A percentile compares a stretch with the other conserved stretches of the same genome.
Evolutionary conservation across 305 asterid genomes (phyloP).

Genomic region (Solanum hybrid): DNA sequence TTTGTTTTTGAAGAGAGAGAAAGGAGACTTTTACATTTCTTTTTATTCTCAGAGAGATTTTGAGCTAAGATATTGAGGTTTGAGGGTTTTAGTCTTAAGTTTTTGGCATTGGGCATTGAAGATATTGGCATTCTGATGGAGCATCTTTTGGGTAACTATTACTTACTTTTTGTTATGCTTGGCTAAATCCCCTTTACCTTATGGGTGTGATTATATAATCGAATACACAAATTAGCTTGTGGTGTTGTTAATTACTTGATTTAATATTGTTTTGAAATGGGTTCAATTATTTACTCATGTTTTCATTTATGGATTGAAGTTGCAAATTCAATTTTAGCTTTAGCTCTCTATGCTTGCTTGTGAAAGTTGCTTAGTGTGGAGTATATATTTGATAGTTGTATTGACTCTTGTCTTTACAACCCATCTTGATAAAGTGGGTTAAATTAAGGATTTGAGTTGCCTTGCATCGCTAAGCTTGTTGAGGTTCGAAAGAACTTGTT

Average conservation of each 20-base stretch:
- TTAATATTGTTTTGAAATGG: background rate
- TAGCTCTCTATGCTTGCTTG: background rate
- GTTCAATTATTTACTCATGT: background rate
- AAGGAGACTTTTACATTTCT: background rate
- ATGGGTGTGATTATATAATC: background rate
- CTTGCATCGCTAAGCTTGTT: background rate
- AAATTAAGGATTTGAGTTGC: background rate
- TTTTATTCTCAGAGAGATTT: background rate
- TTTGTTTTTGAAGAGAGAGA: background rate
- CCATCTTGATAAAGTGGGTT: background rate
- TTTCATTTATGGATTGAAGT: background rate
- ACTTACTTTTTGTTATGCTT: background rate
- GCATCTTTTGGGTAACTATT: background rate
- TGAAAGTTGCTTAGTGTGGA: background rate
- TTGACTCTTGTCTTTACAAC: background rate
- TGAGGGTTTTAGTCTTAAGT: background rate
- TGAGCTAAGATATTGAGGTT: background rate
- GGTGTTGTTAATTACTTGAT: background rate
- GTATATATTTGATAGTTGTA: background rate
- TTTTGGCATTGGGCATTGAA: background rate
- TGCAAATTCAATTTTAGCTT: background rate
- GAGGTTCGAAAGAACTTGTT: background rate
- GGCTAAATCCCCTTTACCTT: background rate
- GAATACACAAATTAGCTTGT: background rate
- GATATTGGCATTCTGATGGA: background rate